Conservation (phyloP, 2,329 filamentous ascomycete genomes). For the Xylaria sp. region DNA sequence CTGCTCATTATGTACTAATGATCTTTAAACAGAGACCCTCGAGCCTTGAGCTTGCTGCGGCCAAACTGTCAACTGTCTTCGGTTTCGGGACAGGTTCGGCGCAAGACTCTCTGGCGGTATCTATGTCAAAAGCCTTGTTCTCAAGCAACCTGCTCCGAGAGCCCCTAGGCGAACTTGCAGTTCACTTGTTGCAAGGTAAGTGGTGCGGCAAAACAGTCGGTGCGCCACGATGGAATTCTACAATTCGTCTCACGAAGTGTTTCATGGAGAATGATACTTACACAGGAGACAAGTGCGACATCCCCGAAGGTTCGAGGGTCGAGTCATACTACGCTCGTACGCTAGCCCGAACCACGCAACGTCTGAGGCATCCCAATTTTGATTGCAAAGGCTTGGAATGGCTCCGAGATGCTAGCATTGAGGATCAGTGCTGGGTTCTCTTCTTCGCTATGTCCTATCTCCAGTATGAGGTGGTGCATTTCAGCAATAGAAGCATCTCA, state of each 20-base stretch:
- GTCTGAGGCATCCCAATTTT: not conserved
- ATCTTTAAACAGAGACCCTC: not conserved
- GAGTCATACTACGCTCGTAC: not conserved
- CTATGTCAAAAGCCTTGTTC: not conserved
- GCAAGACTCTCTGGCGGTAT: not conserved
- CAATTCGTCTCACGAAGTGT: not conserved
- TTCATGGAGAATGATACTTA: not conserved
- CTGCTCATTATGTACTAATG: not conserved
- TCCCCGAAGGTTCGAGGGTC: not conserved
- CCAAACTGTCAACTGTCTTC: not conserved
- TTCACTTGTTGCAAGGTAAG: not conserved
- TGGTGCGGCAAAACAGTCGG: not conserved
- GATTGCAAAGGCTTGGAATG: not conserved
- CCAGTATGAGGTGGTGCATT: not conserved
- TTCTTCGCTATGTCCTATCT: not conserved
- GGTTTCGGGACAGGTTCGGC: not conserved
- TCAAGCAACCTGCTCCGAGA: not conserved
- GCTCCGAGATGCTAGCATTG: not conserved
- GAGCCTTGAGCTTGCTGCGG: not conserved
- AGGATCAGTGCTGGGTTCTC: not conserved
- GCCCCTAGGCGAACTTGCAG: not conserved
- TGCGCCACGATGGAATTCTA: not conserved
- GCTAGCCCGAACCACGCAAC: not conserved
- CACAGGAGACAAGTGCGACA: not conserved
- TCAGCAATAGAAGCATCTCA: not conserved